Percentiles rank a stretch among this genome's conserved stretches.
These are phyloP conservation scores for Globisporangium iwayamae DNA, from an alignment of 352 stramenopile genomes.

Conservation along the genomic window DNA sequence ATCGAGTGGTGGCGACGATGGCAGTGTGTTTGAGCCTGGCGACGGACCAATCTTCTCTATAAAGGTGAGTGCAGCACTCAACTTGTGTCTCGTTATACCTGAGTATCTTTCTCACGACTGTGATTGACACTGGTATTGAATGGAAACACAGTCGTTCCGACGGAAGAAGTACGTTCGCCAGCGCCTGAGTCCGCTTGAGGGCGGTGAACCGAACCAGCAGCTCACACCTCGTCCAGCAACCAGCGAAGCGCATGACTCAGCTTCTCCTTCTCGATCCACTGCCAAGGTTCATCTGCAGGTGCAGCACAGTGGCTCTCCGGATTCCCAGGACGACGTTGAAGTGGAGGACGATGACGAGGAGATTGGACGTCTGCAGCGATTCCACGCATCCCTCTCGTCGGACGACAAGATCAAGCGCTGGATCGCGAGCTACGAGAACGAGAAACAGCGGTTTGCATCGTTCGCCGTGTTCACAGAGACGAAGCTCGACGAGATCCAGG, in stretches of 20 bases:
- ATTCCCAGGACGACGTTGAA: background rate
- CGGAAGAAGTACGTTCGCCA: conserved; percentile 49
- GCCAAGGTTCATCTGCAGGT: background rate
- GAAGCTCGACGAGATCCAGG: conserved; percentile 76
- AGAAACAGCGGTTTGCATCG: conserved; percentile 63
- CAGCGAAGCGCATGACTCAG: background rate
- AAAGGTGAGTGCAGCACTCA: conserved; percentile 2
- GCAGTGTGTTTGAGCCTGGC: background rate
- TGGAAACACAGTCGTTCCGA: conserved; percentile 29
- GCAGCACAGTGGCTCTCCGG: background rate
- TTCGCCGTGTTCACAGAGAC: conserved; percentile 77
- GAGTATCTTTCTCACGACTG: background rate
- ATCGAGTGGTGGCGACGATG: background rate
- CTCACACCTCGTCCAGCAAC: background rate
- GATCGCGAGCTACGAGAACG: conserved; percentile 66
- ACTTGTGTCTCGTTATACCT: background rate
- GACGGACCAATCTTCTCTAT: conserved; percentile 8
- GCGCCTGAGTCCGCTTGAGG: conserved; percentile 39
- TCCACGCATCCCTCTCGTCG: conserved; percentile 40
- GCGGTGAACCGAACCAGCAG: conserved; percentile 7
- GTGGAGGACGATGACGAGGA: conserved; percentile 18
- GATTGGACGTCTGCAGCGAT: conserved; percentile 34
- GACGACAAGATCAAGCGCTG: conserved; percentile 49
- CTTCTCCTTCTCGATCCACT: background rate
- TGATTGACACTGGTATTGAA: background rate